These are phyloP conservation scores for Talaromyces borbonicus DNA, from an alignment of 495 filamentous ascomycete species.

Conservation along the genomic window DNA sequence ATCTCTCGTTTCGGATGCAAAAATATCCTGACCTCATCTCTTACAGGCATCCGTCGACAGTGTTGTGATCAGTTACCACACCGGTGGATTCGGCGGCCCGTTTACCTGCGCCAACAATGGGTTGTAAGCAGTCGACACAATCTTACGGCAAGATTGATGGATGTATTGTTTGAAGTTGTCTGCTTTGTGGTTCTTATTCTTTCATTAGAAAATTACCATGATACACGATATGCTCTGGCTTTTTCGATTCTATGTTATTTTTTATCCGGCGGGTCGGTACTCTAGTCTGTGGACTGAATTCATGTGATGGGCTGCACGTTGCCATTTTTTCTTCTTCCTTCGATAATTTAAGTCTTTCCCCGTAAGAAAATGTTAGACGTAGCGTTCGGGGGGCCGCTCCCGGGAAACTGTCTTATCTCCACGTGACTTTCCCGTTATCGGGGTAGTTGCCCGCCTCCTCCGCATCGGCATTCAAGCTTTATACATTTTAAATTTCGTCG, in stretches of 20 bases:
- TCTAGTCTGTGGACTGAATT: too few relatives aligned
- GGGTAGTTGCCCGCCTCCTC: constrained; percentile 13
- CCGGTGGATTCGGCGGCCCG: constrained; percentile 43
- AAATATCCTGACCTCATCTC: constrained; percentile 6
- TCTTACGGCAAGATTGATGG: background rate
- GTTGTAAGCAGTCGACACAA: constrained; percentile 18
- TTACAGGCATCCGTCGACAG: constrained; percentile 47
- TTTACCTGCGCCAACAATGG: constrained; percentile 58
- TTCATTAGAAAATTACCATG: too few relatives aligned
- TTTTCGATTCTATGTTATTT: too few relatives aligned
- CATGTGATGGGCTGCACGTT: too few relatives aligned
- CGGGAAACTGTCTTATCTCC: constrained; percentile 11
- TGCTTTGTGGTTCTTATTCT: background rate
- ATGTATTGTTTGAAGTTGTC: background rate
- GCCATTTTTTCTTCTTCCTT: too few relatives aligned
- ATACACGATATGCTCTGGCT: too few relatives aligned
- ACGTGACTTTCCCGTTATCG: constrained; percentile 15
- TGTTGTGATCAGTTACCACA: constrained; percentile 50
- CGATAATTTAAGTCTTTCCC: too few relatives aligned
- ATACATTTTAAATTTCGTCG: constrained; percentile 10
- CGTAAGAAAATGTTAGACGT: too few relatives aligned
- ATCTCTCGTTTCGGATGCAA: background rate
- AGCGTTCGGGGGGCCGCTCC: constrained; percentile 1
- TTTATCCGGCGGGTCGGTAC: too few relatives aligned
- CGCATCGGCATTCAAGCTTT: constrained; percentile 8